Evolutionary conservation across 371 early-diverging fungal genomes (phyloP).

Genomic region (Umbelopsis sp.): DNA sequence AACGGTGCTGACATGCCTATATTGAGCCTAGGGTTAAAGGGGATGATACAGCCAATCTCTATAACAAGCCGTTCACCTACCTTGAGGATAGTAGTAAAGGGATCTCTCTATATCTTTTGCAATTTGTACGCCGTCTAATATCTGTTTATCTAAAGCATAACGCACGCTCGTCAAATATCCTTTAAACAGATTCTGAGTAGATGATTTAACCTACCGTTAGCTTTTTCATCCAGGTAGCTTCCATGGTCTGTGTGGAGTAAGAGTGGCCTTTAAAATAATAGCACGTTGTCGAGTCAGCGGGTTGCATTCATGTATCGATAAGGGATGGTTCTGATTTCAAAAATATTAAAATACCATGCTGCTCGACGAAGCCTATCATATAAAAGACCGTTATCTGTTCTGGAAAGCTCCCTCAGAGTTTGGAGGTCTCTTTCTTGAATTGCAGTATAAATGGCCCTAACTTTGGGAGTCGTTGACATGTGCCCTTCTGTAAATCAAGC

Average conservation of each 20-base stretch:
- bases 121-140: conserved; percentile 53
- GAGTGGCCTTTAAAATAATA: conserved; percentile 40
- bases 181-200: too few species aligned
- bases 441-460: conserved; percentile 36
- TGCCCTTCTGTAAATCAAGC: neutral
- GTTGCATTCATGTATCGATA: neutral
- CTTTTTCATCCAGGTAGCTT: conserved; percentile 51
- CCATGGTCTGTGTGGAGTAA: conserved; percentile 57
- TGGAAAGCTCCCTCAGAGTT: conserved; percentile 35
- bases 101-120: conserved; percentile 55
- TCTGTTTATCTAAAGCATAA: conserved; percentile 40
- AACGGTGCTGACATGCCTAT: conserved; percentile 47
- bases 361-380: conserved; percentile 38
- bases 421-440: conserved; percentile 36
- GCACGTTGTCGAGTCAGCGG: neutral
- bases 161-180: too few species aligned
- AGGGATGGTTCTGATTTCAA: neutral
- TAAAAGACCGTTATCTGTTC: conserved; percentile 42
- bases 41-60: neutral
- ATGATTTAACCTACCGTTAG: conserved; percentile 37
- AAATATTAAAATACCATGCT: conserved; percentile 38
- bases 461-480: conserved; percentile 9
- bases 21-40: neutral
- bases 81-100: conserved; percentile 56
- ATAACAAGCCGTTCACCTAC: conserved; percentile 24